Conservation (phyloP, 306 rosid species). For the Prunus kanzakura region DNA sequence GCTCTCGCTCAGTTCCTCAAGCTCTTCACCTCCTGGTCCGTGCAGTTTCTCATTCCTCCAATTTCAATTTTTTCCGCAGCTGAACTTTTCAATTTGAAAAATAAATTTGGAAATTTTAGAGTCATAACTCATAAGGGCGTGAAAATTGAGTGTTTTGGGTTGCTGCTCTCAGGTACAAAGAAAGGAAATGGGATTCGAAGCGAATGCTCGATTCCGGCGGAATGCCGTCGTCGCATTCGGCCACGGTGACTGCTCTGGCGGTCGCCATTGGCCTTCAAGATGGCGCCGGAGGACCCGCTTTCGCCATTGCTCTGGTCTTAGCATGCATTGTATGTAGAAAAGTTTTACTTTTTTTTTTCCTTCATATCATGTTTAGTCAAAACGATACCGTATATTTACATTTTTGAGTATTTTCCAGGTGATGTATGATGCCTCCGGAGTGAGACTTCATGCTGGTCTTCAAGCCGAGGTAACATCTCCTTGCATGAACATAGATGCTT, state of each 20-base stretch:
- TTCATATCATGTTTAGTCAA: neutral
- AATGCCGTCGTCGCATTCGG: slow-evolving; percentile 95
- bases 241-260: slow-evolving; percentile 74
- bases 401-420: slow-evolving; percentile 49
- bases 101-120: neutral
- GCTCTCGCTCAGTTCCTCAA: slow-evolving; percentile 89
- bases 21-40: slow-evolving; percentile 92
- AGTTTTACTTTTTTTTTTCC: neutral
- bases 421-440: slow-evolving; percentile 96
- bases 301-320: slow-evolving; percentile 74
- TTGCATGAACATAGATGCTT: neutral
- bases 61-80: neutral
- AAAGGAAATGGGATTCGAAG: slow-evolving; percentile 85
- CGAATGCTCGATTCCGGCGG: slow-evolving; percentile 85
- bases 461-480: slow-evolving; percentile 82
- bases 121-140: neutral
- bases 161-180: slow-evolving; percentile 64
- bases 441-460: slow-evolving; percentile 93
- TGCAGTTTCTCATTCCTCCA: neutral
- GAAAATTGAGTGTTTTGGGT: neutral
- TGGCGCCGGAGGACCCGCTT: slow-evolving; percentile 68
- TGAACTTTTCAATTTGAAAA: slow-evolving; percentile 8
- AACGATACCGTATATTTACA: neutral
- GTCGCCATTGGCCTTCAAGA: slow-evolving; percentile 66
- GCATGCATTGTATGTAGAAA: slow-evolving; percentile 64